A percentile compares a stretch with the other conserved stretches of the same genome.
phyloP scores from a whole-genome alignment of 2,329 filamentous ascomycete genomes.

The Calonectria pseudoturangicola region DNA sequence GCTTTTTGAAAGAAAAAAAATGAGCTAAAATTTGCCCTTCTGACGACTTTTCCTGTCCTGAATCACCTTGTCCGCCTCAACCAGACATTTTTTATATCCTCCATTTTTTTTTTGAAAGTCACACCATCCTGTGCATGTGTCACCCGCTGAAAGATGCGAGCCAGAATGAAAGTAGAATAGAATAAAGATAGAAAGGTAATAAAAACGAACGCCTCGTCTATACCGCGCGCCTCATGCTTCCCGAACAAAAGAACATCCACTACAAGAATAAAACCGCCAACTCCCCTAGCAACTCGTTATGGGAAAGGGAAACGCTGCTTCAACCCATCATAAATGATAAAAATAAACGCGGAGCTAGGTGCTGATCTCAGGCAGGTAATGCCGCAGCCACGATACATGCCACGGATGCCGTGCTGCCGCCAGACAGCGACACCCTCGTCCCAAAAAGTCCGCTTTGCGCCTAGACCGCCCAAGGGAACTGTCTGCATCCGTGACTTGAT shows the following conservation, averaged over 20 bases:
- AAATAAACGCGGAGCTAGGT: constrained; percentile 98
- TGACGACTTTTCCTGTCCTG: not conserved
- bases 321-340: constrained; percentile 93
- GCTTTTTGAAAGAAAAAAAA: not conserved
- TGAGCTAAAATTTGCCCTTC: not conserved
- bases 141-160: not conserved
- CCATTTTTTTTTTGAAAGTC: not conserved
- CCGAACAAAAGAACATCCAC: constrained; percentile 31
- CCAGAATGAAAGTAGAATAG: not conserved
- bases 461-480: constrained; percentile 77
- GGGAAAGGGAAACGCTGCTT: constrained; percentile 79
- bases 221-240: constrained; percentile 40
- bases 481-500: constrained; percentile 99
- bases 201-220: constrained; percentile 49
- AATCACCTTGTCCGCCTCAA: constrained; percentile 7
- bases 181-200: constrained; percentile 21
- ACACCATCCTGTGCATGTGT: not conserved
- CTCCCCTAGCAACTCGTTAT: not conserved
- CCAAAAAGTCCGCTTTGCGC: constrained; percentile 80
- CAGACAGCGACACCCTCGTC: constrained; percentile 84
- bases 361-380: constrained; percentile 92
- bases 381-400: constrained; percentile 94
- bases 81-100: not conserved
- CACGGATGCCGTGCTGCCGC: constrained; percentile 86
- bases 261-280: constrained; percentile 24